Evolutionary conservation across 768 basidiomycete genomes (phyloP).

Genomic region (Macrolepiota dolichaula): DNA sequence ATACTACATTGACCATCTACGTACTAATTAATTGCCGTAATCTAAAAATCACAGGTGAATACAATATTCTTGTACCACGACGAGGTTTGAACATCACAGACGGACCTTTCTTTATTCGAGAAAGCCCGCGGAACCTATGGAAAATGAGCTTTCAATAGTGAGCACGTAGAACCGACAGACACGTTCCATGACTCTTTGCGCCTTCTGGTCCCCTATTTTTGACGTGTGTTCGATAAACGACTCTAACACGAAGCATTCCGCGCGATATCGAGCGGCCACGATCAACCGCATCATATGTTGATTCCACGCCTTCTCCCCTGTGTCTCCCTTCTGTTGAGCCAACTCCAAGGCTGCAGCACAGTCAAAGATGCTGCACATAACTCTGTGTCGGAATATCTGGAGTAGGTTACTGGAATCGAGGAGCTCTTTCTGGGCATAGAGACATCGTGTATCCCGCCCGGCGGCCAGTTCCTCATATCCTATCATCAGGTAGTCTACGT

Average conservation of each 20-base stretch:
- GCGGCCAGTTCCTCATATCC: not conserved
- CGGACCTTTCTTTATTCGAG: constrained; percentile 21
- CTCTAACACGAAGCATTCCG: constrained; percentile 18
- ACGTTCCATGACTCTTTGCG: constrained; percentile 13
- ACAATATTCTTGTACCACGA: no score
- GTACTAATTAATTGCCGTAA: no score
- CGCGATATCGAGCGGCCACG: constrained; percentile 21
- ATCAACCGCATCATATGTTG: constrained; percentile 22
- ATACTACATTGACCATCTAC: no score
- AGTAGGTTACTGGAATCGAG: constrained; percentile 15
- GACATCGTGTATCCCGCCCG: not conserved
- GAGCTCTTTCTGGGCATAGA: constrained; percentile 10
- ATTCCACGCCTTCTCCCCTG: constrained; percentile 21
- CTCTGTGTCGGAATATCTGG: constrained; percentile 20
- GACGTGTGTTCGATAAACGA: constrained; percentile 16
- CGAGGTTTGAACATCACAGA: no score
- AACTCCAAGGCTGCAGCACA: constrained; percentile 13
- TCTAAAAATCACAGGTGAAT: no score
- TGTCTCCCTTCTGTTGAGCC: constrained; percentile 10
- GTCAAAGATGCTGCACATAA: constrained; percentile 17
- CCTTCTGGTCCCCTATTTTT: constrained; percentile 1
- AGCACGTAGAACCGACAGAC: constrained; percentile 22
- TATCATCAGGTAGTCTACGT: not conserved
- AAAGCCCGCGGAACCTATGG: constrained; percentile 19
- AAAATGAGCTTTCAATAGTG: constrained; percentile 20